Base-by-base conservation (phyloP, 805 yeast species). In the Tetrapisispora iriomotensis region DNA sequence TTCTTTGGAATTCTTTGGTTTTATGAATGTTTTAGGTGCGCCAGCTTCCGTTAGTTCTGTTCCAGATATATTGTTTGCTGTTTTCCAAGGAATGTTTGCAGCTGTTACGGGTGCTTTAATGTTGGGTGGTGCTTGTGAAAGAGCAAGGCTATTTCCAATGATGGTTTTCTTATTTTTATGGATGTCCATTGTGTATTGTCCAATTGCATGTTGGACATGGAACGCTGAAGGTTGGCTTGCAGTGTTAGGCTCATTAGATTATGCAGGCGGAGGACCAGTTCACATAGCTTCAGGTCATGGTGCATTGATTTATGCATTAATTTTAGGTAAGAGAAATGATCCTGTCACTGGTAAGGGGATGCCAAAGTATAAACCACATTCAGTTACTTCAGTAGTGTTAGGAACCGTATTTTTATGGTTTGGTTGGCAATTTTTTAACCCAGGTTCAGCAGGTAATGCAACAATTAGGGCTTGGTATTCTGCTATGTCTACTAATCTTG, bases 181-280 rank as follows among this genome's bases (percentile, higher is more conserved):
- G 96, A 76, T 84, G 69, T 87, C 97, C 8, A 75, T 92, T 34
- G 98, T 92, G 33, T 92, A 92, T 73, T 82, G 94, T 63, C 96
- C 96, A 40, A 73, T 82, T 62, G 98, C 97, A 14, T 82, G 81
- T 67, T 90, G 97, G 97, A 83, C 95, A 20, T 92, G 98, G 98
- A 90, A 90, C 62, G 74, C 80, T 20, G 74, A 74, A 42, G 98
- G 98, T 38, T 92, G 97, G 98, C 71, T 90, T 48, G 74, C 71
- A 40, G 64, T 65, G 34, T 70, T 90, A 39, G 97, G 96, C 48
- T 80, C 88, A 27, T 73, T 86, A 45, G 98, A 92, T 68, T 92
- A 84, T 58, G 98, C 98, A 18, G 98, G 98, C 58, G 97, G 97
- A 58, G 96, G 96, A 47, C 96, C 97, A 45, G 97, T 92, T 44